Evolutionary conservation across 495 filamentous ascomycete genomes (phyloP), one percentile per base, ranked within the genome.

Genomic region (Astrocystis sublimbata): DNA sequence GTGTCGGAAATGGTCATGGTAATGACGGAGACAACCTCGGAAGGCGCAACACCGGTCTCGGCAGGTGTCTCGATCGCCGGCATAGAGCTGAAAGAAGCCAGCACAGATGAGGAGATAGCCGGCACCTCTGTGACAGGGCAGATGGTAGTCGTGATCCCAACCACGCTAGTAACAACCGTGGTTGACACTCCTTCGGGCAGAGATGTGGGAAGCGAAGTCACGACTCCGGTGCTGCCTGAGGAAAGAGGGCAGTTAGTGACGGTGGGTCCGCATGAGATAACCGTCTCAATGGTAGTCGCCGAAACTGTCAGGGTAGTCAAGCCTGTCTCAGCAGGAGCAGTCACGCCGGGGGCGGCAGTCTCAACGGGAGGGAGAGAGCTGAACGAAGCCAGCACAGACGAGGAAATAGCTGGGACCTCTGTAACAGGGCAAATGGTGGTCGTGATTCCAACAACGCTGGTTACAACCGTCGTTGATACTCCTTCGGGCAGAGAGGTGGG

Each of bases 341-440:
- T 46, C n/a, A n/a, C n/a, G n/a, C n/a, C n/a, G n/a, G n/a, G n/a
- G 13, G 26, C 36, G 38, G 17, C 33, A 23, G 42, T 42, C 17
- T 45, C 19, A 26, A 30, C 21, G 6, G 68, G 55, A 15, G 36
- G 6, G 4, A 19, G 26, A 31, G 49, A 49, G 46, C 57, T 65
- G 17, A 62, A 66, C 13, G 65, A 68, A 21, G 50, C 58, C 17
- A 71, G 35, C 4, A 69, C 60, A 2, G 68, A 71, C 26, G 68
- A 71, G 31, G 68, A 71, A 23, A 71, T 65, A 1, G 61, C 47
- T 10, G 65, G 43, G 1, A 42, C 68, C n/a, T 64, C 66, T 17
- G 66, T 66, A 36, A 71, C 66, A n/a, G 66, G 63, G 57, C 68
- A 71, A n/a, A 68, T 66, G 30, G 64, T 71, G 9, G 68, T 71